Percentiles rank a stretch among this genome's conserved stretches.
Conservation (phyloP, 1,284 basidiomycete species). For the Papiliotrema laurentii region DNA sequence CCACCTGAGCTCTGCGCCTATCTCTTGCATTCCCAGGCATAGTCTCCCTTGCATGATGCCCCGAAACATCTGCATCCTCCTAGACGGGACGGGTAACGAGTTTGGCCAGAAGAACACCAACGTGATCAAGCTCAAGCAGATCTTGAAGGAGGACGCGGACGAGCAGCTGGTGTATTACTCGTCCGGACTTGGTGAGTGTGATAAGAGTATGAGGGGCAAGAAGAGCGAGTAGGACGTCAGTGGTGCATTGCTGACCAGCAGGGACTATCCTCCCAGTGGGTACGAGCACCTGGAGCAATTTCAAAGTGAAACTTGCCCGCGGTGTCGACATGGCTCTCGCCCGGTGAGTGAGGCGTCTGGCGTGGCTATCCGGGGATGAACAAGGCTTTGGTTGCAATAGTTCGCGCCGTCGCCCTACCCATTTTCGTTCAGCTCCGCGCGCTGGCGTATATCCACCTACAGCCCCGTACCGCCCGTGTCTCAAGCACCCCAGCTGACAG, state of each 20-base stretch:
- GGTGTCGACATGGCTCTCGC: slow-evolving; percentile 16
- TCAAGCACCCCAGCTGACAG: neutral
- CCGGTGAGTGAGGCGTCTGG: slow-evolving; percentile 10
- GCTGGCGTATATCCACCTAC: too few relatives aligned
- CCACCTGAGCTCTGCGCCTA: too few relatives aligned
- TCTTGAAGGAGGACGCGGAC: slow-evolving; percentile 11
- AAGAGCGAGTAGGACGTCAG: too few relatives aligned
- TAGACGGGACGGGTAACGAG: slow-evolving; percentile 28
- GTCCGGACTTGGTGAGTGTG: slow-evolving; percentile 16
- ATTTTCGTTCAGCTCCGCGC: too few relatives aligned
- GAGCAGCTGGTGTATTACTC: slow-evolving; percentile 29
- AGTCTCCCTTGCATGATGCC: too few relatives aligned
- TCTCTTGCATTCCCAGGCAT: too few relatives aligned
- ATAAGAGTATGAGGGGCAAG: too few relatives aligned
- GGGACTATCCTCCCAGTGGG: slow-evolving; percentile 7
- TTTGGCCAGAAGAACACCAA: slow-evolving; percentile 23
- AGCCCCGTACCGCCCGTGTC: neutral
- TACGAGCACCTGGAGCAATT: neutral
- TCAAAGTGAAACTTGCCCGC: slow-evolving; percentile 8
- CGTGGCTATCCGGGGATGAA: too few relatives aligned
- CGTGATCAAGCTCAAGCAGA: slow-evolving; percentile 27
- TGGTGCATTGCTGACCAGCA: too few relatives aligned
- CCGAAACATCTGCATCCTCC: slow-evolving; percentile 26
- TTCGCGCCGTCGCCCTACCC: neutral
- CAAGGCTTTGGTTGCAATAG: neutral